Conservation (phyloP, 2,329 filamentous ascomycete genomes). For the Aspergillus unguis region DNA sequence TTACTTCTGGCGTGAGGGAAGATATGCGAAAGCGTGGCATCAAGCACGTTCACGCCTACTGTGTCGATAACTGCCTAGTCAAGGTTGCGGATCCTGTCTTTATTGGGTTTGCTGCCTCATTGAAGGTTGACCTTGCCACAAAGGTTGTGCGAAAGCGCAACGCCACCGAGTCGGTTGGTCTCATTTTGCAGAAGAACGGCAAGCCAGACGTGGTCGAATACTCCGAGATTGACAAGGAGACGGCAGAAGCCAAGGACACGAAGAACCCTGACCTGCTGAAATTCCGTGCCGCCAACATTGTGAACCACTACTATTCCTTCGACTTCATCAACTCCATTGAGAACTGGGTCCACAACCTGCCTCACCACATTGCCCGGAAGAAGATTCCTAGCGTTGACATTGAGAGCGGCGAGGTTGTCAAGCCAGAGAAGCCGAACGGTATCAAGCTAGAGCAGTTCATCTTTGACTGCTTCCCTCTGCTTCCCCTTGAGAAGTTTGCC, state of each 20-base stretch:
- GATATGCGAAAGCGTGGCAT: constrained; percentile 89
- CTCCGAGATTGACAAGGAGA: constrained; percentile 87
- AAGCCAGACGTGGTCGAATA: constrained; percentile 98
- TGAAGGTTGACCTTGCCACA: constrained; percentile 90
- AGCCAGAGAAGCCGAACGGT: constrained; percentile 92
- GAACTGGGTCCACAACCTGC: constrained; percentile 77
- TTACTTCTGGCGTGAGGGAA: constrained; percentile 72
- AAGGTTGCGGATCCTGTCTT: constrained; percentile 97
- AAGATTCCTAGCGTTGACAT: constrained; percentile 89
- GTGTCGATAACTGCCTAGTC: constrained; percentile 98
- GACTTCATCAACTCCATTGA: constrained; percentile 88
- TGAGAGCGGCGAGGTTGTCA: constrained; percentile 72
- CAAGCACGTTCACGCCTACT: constrained; percentile 95
- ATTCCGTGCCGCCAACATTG: constrained; percentile 97
- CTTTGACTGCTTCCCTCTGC: constrained; percentile 94
- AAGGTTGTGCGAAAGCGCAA: constrained; percentile 99
- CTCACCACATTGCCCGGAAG: constrained; percentile 95
- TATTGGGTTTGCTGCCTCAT: constrained; percentile 84
- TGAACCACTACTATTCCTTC: constrained; percentile 99
- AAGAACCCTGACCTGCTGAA: constrained; percentile 79
- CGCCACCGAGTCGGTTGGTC: constrained; percentile 89
- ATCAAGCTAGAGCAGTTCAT: constrained; percentile 99
- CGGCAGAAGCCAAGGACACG: constrained; percentile 82
- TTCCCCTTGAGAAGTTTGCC: constrained; percentile 83
- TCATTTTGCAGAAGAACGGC: constrained; percentile 93